These are phyloP conservation scores for Exophiala bonariae DNA, from an alignment of 2,329 filamentous ascomycete species.

Conservation along the genomic window DNA sequence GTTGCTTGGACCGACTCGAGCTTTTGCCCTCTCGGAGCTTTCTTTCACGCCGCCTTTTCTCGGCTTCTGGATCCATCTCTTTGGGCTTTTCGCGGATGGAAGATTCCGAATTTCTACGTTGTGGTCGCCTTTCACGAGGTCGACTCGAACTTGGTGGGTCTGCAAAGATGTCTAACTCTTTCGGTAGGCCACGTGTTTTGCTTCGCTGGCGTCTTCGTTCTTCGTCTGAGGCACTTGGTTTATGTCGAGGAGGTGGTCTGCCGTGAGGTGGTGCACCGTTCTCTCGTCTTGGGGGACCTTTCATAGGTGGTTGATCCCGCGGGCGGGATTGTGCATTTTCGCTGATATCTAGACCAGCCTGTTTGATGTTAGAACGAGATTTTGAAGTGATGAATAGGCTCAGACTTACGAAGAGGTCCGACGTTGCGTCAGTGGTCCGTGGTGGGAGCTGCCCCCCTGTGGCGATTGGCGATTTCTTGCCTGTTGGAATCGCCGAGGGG, in stretches of 20 bases:
- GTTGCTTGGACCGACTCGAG: conserved; percentile 40
- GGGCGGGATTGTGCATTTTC: conserved; percentile 29
- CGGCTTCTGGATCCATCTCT: conserved; percentile 49
- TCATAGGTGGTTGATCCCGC: conserved; percentile 22
- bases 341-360: conserved; percentile 17
- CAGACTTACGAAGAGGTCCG: conserved; percentile 22
- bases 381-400: background rate
- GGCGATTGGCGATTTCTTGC: conserved; percentile 3
- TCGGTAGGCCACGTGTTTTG: conserved; percentile 37
- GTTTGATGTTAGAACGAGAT: background rate
- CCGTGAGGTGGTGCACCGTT: conserved; percentile 31
- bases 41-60: conserved; percentile 51
- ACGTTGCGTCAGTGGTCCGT: conserved; percentile 5
- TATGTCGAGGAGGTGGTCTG: conserved; percentile 28
- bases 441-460: background rate
- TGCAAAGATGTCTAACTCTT: conserved; percentile 49
- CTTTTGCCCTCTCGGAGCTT: conserved; percentile 45
- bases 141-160: conserved; percentile 41
- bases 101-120: conserved; percentile 64
- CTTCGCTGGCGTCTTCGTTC: conserved; percentile 31
- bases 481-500: conserved; percentile 11
- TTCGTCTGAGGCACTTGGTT: conserved; percentile 35
- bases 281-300: conserved; percentile 32
- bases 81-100: conserved; percentile 57
- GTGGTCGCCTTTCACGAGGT: conserved; percentile 45